These are phyloP conservation scores for Solanum verrucosum DNA, from an alignment of 257 asterid genomes.

Conservation along the genomic window DNA sequence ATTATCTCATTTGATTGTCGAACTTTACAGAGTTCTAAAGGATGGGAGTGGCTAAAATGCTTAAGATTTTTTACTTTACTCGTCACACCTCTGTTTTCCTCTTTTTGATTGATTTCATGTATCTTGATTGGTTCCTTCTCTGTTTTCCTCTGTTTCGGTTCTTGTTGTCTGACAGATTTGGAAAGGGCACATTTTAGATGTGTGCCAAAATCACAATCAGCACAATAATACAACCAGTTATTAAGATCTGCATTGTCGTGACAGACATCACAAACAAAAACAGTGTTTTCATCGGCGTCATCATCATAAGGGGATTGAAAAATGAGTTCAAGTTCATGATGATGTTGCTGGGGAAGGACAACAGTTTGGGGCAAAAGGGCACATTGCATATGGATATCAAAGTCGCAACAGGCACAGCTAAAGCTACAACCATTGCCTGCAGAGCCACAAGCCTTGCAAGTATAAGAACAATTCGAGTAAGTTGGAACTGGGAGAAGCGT, in stretches of 20 bases:
- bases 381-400: conserved; percentile 22
- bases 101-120: neutral
- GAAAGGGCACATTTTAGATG: conserved; percentile 4
- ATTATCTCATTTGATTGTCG: neutral
- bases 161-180: neutral
- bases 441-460: conserved; percentile 17
- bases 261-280: conserved; percentile 4
- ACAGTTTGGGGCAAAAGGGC: conserved; percentile 4
- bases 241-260: neutral
- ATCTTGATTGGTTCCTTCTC: neutral
- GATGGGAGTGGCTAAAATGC: conserved; percentile 5
- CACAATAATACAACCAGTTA: conserved; percentile 9
- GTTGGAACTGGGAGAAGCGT: conserved; percentile 26
- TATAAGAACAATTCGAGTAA: neutral
- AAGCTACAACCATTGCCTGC: conserved; percentile 9
- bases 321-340: conserved; percentile 6
- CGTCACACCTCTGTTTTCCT: neutral
- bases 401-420: conserved; percentile 20
- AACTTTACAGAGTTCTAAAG: neutral
- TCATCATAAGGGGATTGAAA: neutral
- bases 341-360: neutral
- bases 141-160: neutral
- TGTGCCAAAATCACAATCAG: conserved; percentile 9
- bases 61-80: neutral
- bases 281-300: neutral